Evolutionary conservation across 2,329 filamentous ascomycete genomes (phyloP).

Genomic region (Botrytis galanthina): DNA sequence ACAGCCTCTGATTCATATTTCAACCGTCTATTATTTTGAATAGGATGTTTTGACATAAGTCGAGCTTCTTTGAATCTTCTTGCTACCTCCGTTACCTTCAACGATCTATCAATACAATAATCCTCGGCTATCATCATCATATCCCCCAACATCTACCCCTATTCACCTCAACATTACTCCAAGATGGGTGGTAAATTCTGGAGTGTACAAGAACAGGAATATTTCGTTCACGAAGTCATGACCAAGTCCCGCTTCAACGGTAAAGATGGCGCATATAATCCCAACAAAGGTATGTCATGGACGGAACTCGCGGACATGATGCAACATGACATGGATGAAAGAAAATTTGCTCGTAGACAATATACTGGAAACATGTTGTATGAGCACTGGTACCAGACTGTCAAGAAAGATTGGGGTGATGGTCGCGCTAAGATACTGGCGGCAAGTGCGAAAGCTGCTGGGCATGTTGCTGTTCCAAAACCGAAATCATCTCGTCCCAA

Average conservation of each 20-base stretch:
- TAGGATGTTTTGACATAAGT: background rate
- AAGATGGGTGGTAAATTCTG: slow-evolving; percentile 22
- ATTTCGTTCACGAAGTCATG: slow-evolving; percentile 21
- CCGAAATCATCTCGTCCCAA: background rate
- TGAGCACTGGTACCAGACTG: slow-evolving; percentile 26
- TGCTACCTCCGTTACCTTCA: background rate
- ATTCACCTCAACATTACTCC: too few species aligned
- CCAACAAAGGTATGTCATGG: background rate
- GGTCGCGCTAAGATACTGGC: background rate
- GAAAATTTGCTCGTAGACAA: background rate
- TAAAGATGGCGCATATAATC: background rate
- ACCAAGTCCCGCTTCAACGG: slow-evolving; percentile 13
- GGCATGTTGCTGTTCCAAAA: background rate
- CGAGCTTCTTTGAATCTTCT: background rate
- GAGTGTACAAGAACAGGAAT: slow-evolving; percentile 9
- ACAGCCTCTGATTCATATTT: background rate
- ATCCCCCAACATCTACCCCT: background rate
- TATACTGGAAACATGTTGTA: slow-evolving; percentile 21
- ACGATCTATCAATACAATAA: background rate
- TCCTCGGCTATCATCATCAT: background rate
- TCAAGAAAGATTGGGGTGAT: background rate
- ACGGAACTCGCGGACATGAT: slow-evolving; percentile 18
- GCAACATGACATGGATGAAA: slow-evolving; percentile 17
- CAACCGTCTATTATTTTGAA: background rate
- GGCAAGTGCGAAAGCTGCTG: background rate